Evolutionary conservation across 2,329 filamentous ascomycete genomes (phyloP), one percentile per base, ranked within the genome.

Genomic region (Amesomyces nigricolor): DNA sequence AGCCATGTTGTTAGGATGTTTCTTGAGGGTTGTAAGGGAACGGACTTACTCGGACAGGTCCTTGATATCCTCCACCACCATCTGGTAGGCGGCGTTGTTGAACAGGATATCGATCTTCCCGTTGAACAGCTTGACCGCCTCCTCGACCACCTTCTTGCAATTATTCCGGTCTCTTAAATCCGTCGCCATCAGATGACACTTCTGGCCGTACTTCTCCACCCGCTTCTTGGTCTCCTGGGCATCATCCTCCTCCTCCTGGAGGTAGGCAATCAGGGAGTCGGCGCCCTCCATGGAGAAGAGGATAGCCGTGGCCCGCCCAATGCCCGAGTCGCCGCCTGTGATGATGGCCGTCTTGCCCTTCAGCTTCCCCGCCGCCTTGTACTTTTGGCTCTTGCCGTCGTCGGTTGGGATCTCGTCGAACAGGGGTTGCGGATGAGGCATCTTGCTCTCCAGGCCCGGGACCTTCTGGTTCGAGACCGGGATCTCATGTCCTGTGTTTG

Each of bases 251-350:
- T 95, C 89, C 35, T 87, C 80, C 0, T 86, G 83, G 0, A 91
- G 76, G 64, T 94, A 89, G 4, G 81, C 80, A 61, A 94, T 90
- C 56, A 87, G 76, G 49, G 79, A 82, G 59, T 88, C 82, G 13
- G 87, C 88, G 5, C 88, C 89, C 70, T 94, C 89, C 78, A 89
- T 86, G 39, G 88, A 88, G 64, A 86, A 94, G 0, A 94, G 76
- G 14, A 92, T 78, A 1, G 89, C 87, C 1, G 85, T 81, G 1
- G 89, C 84, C 38, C 87, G 82, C 6, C 89, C 88, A 61, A 94
- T 92, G 1, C 89, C 88, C 6, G 81, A 86, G 70, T 92, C 88
- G 3, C 89, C 89, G 14, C 88, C 88, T 0, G 89, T 92, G 64
- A 94, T 92, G 56, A 94, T 71, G 7, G 88, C 88, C 57, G 82